phyloP scores from a whole-genome alignment of 805 yeast genomes.

The Pichia paraexigua region DNA sequence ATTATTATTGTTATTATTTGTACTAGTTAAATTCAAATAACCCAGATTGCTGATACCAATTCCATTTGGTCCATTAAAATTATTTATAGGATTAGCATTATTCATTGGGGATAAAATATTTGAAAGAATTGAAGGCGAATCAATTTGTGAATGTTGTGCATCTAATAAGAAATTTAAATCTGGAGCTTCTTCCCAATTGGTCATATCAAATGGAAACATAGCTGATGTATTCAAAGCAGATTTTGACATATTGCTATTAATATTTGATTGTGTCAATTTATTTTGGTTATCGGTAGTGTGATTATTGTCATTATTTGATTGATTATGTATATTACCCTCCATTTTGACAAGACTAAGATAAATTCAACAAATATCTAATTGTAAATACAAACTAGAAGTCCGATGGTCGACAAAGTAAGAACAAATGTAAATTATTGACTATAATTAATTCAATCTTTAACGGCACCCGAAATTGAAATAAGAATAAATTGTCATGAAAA shows the following conservation, averaged over 20 bases:
- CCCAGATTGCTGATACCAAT: neutral
- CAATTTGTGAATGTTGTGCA: slow-evolving; percentile 7
- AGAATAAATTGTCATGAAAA: neutral
- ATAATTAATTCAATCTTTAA: neutral
- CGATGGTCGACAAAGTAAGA: neutral
- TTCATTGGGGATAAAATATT: slow-evolving; percentile 22
- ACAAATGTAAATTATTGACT: no score
- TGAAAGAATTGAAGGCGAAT: slow-evolving; percentile 8
- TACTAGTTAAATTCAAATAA: neutral
- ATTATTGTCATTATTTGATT: neutral
- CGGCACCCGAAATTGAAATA: neutral
- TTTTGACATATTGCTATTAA: slow-evolving; percentile 1
- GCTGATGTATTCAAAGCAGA: neutral
- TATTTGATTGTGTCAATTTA: neutral
- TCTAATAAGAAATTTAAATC: slow-evolving; percentile 23
- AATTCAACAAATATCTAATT: neutral
- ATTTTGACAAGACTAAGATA: neutral
- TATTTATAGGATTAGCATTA: slow-evolving; percentile 4
- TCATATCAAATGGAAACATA: slow-evolving; percentile 18
- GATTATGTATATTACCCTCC: neutral
- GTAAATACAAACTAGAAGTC: neutral
- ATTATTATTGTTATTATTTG: slow-evolving; percentile 8
- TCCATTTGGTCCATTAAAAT: neutral
- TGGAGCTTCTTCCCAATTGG: slow-evolving; percentile 24
- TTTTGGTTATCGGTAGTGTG: neutral